Evolutionary conservation across 2,329 filamentous ascomycete genomes (phyloP).

Genomic region (Diaporthe longicolla): DNA sequence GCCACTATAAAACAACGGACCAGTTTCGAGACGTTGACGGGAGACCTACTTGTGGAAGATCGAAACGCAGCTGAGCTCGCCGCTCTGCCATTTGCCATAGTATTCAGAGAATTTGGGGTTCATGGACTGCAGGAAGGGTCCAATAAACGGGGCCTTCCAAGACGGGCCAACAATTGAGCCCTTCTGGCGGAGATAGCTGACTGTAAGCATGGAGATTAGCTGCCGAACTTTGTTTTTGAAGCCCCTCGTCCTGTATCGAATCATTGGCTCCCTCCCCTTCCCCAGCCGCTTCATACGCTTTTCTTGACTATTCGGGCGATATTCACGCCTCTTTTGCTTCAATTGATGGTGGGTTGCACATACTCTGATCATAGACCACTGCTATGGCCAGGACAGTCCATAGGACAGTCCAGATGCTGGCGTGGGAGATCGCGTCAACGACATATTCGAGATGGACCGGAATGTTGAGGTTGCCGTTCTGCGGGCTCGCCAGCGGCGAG

Average conservation of each 20-base stretch:
- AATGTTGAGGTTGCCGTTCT: constrained; percentile 62
- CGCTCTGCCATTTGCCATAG: constrained; percentile 91
- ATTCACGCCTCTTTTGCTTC: neutral
- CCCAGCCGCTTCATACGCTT: neutral
- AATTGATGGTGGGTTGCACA: constrained; percentile 53
- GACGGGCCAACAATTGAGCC: constrained; percentile 81
- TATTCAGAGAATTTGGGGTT: constrained; percentile 94
- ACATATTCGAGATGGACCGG: constrained; percentile 69
- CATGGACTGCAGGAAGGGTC: constrained; percentile 94
- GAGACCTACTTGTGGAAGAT: constrained; percentile 94
- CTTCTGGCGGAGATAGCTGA: constrained; percentile 81
- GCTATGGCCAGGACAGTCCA: constrained; percentile 79
- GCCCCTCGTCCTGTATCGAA: neutral
- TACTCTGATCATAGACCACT: constrained; percentile 92
- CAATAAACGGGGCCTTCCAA: constrained; percentile 88
- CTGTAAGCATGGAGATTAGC: constrained; percentile 59
- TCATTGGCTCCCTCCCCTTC: neutral
- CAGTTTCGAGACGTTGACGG: neutral
- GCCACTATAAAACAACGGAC: constrained; percentile 18
- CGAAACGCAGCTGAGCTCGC: constrained; percentile 93
- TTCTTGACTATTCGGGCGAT: neutral
- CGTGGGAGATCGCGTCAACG: constrained; percentile 69
- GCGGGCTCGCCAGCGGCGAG: constrained; percentile 77
- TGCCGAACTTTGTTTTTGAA: neutral
- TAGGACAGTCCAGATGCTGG: constrained; percentile 73